phyloP scores from a whole-genome alignment of 1,139 yeast species.

The Kodamaea sp. region DNA sequence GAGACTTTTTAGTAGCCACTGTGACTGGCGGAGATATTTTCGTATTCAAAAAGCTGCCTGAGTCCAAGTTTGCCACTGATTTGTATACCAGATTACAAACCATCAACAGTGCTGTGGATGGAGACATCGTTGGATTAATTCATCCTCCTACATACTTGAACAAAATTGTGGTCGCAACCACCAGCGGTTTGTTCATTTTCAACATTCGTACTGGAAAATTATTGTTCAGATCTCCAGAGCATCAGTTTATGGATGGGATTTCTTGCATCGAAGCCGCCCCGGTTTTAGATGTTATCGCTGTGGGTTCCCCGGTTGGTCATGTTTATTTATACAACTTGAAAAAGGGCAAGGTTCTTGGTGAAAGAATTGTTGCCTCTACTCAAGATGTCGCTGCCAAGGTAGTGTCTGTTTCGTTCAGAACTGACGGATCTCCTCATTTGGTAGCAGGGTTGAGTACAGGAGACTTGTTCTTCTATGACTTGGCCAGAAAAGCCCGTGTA shows the following conservation, averaged over 20 bases:
- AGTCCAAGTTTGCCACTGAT: slow-evolving; percentile 57
- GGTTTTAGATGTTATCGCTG: slow-evolving; percentile 77
- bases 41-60: slow-evolving; percentile 60
- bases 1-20: slow-evolving; percentile 70
- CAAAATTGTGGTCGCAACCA: slow-evolving; percentile 77
- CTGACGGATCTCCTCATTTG: slow-evolving; percentile 85
- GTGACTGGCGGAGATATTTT: slow-evolving; percentile 56
- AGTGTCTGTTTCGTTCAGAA: slow-evolving; percentile 81
- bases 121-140: slow-evolving; percentile 64
- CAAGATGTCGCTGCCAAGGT: slow-evolving; percentile 50
- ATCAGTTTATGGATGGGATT: slow-evolving; percentile 50
- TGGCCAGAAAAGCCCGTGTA: slow-evolving; percentile 68
- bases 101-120: slow-evolving; percentile 59
- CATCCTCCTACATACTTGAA: slow-evolving; percentile 95
- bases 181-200: slow-evolving; percentile 59
- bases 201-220: slow-evolving; percentile 81
- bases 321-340: slow-evolving; percentile 68
- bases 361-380: slow-evolving; percentile 59
- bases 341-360: slow-evolving; percentile 56
- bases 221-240: slow-evolving; percentile 55
- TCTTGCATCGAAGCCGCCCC: slow-evolving; percentile 81
- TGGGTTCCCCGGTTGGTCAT: slow-evolving; percentile 74
- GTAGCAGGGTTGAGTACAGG: slow-evolving; percentile 83
- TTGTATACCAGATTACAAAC: slow-evolving; percentile 62
- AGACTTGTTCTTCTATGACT: slow-evolving; percentile 81